Evolutionary conservation across 768 basidiomycete species (phyloP).

Genomic region (Tylopilus vinaceipallidus): DNA sequence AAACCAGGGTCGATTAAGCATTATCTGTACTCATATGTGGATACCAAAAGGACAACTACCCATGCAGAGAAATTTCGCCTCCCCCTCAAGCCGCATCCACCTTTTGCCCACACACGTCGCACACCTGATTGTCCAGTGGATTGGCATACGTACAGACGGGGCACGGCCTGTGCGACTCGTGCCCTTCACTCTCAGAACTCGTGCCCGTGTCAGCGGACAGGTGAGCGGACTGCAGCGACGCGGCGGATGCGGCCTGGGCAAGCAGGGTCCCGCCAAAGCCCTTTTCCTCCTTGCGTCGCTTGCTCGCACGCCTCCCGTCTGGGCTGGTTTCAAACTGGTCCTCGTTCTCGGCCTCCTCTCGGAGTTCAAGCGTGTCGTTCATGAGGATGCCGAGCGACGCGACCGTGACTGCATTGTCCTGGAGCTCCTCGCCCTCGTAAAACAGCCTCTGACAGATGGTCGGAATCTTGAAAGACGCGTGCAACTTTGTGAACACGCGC

Average conservation of each 20-base stretch:
- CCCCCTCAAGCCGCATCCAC: conserved; percentile 27
- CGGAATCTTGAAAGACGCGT: conserved; percentile 61
- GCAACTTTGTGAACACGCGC: too few relatives aligned
- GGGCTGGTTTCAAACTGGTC: conserved; percentile 54
- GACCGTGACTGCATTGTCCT: conserved; percentile 52
- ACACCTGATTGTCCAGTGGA: conserved; percentile 38
- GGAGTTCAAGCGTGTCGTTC: conserved; percentile 65
- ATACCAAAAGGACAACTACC: conserved; percentile 25
- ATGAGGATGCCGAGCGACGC: conserved; percentile 56
- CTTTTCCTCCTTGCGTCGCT: conserved; percentile 52
- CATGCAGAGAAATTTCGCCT: neutral
- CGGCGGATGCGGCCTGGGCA: conserved; percentile 45
- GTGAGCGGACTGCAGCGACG: conserved; percentile 22
- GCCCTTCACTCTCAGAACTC: conserved; percentile 34
- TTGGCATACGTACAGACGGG: conserved; percentile 60
- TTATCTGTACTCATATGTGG: conserved; percentile 34
- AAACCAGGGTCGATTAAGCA: conserved; percentile 31
- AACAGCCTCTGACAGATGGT: conserved; percentile 76
- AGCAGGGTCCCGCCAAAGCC: conserved; percentile 78
- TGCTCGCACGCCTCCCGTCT: conserved; percentile 35
- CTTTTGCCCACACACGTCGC: conserved; percentile 43
- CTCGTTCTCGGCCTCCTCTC: conserved; percentile 58
- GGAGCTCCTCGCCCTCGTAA: conserved; percentile 58
- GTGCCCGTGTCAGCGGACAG: conserved; percentile 32
- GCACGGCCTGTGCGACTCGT: conserved; percentile 43